phyloP scores from a whole-genome alignment of 2,329 filamentous ascomycete species.

The Pseudomassariella vexata region DNA sequence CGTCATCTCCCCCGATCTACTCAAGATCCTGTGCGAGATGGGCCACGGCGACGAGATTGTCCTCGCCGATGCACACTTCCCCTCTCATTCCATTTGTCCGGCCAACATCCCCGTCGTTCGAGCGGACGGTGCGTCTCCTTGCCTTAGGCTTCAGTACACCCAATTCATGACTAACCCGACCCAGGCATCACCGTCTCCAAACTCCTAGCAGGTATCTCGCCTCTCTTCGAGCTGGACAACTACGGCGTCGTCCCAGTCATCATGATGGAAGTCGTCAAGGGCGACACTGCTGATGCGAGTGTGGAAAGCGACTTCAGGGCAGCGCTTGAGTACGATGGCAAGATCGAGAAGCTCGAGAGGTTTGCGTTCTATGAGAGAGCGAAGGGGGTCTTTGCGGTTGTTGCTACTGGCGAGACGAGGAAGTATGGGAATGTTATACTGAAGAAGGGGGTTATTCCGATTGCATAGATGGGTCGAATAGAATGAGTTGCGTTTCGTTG shows the following conservation, averaged over 20 bases:
- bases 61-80: constrained; percentile 9
- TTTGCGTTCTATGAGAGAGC: constrained; percentile 9
- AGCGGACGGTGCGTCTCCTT: constrained; percentile 2
- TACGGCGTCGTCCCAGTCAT: constrained; percentile 7
- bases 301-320: constrained; percentile 7
- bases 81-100: constrained; percentile 3
- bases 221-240: constrained; percentile 6
- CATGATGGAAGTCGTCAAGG: constrained; percentile 9
- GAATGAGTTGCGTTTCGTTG: too few species aligned
- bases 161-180: neutral
- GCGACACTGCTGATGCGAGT: constrained; percentile 3
- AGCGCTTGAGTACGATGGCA: constrained; percentile 4
- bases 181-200: constrained; percentile 6
- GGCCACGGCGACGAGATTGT: constrained; percentile 10
- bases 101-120: neutral
- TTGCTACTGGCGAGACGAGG: constrained; percentile 9
- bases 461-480: neutral
- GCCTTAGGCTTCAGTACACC: neutral
- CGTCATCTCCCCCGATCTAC: constrained; percentile 8
- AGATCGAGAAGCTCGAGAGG: constrained; percentile 8
- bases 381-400: constrained; percentile 7
- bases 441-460: constrained; percentile 10
- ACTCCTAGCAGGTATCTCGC: constrained; percentile 5
- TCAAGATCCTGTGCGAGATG: constrained; percentile 8
- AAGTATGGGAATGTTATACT: constrained; percentile 10